Evolutionary conservation across 805 yeast genomes (phyloP).

Genomic region (Hanseniaspora mollemarum): DNA sequence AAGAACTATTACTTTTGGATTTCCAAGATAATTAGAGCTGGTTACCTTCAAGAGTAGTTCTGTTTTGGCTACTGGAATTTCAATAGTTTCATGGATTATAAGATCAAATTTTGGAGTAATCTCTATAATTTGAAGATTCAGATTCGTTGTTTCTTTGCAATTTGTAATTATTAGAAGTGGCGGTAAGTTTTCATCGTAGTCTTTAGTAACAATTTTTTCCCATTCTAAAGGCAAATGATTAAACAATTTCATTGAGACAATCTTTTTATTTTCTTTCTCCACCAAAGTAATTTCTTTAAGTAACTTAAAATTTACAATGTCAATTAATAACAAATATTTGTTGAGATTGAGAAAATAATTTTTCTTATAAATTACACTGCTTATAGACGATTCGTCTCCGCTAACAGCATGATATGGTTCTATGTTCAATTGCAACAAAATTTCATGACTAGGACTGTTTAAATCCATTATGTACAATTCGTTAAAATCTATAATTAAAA

Average conservation of each 20-base stretch:
- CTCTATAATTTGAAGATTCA: neutral
- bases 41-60: neutral
- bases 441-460: neutral
- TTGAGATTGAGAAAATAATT: neutral
- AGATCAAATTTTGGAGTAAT: neutral
- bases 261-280: neutral
- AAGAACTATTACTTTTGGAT: neutral
- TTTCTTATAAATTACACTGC: neutral
- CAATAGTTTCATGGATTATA: neutral
- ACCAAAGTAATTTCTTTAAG: neutral
- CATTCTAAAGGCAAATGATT: neutral
- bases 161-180: neutral
- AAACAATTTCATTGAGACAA: neutral
- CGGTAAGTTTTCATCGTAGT: neutral
- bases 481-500: neutral
- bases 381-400: neutral
- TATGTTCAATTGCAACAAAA: neutral
- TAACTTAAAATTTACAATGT: neutral
- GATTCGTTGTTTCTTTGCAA: neutral
- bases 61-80: neutral
- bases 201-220: neutral
- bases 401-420: neutral
- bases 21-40: neutral
- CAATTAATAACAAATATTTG: neutral
- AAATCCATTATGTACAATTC: neutral